Conservation (phyloP, 2,329 filamentous ascomycete species). For the Pleomassaria siparia region DNA sequence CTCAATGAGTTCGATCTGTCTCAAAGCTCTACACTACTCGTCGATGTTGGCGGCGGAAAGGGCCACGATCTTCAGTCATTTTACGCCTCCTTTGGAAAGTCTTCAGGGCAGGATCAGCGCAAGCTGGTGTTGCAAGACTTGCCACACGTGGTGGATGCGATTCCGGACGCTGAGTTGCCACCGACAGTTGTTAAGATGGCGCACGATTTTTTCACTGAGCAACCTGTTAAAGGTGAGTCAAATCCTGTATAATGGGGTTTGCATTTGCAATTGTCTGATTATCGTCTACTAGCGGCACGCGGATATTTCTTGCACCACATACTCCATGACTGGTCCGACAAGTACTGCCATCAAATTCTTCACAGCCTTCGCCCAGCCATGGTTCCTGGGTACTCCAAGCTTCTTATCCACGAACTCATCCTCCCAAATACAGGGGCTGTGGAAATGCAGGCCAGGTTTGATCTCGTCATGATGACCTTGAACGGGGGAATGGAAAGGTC, state of each 20-base stretch:
- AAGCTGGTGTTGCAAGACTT: no score
- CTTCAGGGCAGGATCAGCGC: no score
- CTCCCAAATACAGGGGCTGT: constrained; percentile 10
- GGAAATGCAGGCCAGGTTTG: neutral
- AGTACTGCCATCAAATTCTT: constrained; percentile 18
- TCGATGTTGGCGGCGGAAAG: no score
- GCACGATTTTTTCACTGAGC: constrained; percentile 35
- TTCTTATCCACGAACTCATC: constrained; percentile 19
- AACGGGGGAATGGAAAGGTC: neutral
- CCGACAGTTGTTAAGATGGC: no score
- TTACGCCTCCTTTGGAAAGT: no score
- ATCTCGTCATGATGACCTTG: neutral
- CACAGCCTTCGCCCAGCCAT: constrained; percentile 13
- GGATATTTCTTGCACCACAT: constrained; percentile 23
- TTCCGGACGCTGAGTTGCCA: no score
- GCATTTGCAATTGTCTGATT: neutral
- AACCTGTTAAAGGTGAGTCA: constrained; percentile 27
- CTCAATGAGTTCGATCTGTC: no score
- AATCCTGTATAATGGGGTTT: neutral
- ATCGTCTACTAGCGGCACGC: constrained; percentile 15
- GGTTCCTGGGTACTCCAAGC: constrained; percentile 18
- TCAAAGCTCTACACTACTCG: no score
- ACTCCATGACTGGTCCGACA: constrained; percentile 28
- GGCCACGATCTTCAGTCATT: no score
- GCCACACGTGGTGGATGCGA: no score